Base-by-base conservation (phyloP, 805 yeast genomes). In the Wickerhamiella vanderwaltii region DNA sequence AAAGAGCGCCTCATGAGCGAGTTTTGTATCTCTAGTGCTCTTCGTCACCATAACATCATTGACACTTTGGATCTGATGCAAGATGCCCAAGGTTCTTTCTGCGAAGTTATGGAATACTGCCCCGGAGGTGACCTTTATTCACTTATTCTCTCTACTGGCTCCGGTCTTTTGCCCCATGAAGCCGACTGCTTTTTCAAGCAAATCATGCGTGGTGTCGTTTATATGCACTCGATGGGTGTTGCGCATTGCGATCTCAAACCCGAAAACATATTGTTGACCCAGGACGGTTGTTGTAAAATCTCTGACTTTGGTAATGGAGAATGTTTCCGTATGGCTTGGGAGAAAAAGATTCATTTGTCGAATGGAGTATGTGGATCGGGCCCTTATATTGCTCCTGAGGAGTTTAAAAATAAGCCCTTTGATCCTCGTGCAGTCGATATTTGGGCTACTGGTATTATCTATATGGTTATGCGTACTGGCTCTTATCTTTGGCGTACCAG, bases 41-140 rank as follows among this genome's bases (percentile, higher is more conserved):
- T 80, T 56, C 79, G 75, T 48, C 91, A 70, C 65, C 75, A 71
- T 56, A 85, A 84, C 60, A 75, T 83, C 48, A 84, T 72, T 52
- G 78, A 76, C 58, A 83, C 82, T 6, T 73, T 75, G 51, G 95
- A 82, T 60, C 68, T 87, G 39, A 73, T 87, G 83, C 73, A 75
- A 49, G 79, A 83, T 63, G 64, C 79, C 49, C 61, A 74, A 54
- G 73, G 85, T 59, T 69, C 80, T 48, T 78, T 78, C 64, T 74
- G 81, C 41, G 94, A 88, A 60, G 85, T 91, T 41, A 86, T 91
- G 96, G 98, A 91, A 62, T 88, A 78, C 59, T 83, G 94, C 52
- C 84, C 94, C 6, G 86, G 86, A 47, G 93, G 93, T 44, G 93
- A 81, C 57, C 62, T 81, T 22, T 80, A 76, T 55, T 64, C 79